phyloP scores from a whole-genome alignment of 495 filamentous ascomycete species.

The Cudoniella acicularis region DNA sequence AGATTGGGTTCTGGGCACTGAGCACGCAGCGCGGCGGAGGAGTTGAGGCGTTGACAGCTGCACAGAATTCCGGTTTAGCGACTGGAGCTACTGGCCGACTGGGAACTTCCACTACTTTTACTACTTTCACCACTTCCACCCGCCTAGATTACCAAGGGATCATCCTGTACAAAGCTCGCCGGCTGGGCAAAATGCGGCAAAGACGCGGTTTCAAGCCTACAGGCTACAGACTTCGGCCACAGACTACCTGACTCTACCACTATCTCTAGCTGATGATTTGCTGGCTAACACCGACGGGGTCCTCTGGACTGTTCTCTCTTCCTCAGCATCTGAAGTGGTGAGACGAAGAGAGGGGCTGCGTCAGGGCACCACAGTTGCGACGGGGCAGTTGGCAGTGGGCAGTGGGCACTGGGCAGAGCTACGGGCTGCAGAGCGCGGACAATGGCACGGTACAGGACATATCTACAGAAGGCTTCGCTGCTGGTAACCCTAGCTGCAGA shows the following conservation, averaged over 20 bases:
- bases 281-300: background rate
- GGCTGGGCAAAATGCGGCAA: constrained; percentile 12
- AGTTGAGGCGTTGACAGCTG: background rate
- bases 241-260: background rate
- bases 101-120: too few relatives aligned
- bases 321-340: constrained; percentile 6
- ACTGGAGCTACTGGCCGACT: too few relatives aligned
- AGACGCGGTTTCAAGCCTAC: constrained; percentile 6
- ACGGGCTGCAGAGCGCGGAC: too few relatives aligned
- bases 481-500: background rate
- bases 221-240: background rate
- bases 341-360: constrained; percentile 9
- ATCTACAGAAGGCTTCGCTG: background rate
- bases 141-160: constrained; percentile 5
- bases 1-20: background rate
- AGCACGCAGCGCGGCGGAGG: background rate
- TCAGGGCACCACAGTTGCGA: background rate
- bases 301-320: too few relatives aligned
- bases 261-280: constrained; percentile 1
- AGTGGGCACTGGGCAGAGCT: background rate
- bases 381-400: background rate
- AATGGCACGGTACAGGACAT: background rate
- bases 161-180: background rate
- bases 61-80: background rate
- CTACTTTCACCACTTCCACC: background rate